phyloP scores from a whole-genome alignment of 306 rosid species.

The Cyclanthera cordifolia region DNA sequence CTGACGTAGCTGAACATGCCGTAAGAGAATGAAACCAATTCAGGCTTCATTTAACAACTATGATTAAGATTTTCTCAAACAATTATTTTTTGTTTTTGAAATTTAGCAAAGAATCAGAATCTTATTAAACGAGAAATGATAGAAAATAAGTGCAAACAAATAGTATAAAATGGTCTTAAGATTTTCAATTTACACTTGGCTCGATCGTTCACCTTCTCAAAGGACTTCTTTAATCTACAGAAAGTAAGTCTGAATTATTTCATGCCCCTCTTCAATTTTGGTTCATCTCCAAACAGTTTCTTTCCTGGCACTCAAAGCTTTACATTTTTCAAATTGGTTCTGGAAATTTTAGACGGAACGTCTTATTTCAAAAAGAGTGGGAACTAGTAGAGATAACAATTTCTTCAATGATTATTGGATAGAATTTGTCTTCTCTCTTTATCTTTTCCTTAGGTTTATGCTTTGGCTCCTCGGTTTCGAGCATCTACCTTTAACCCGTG shows the following conservation, averaged over 20 bases:
- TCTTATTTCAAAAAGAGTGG: background rate
- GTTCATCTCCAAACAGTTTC: background rate
- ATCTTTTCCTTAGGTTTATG: no score
- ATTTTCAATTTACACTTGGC: background rate
- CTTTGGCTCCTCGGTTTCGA: no score
- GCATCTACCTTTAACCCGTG: no score
- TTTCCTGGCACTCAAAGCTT: background rate
- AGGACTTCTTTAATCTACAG: background rate
- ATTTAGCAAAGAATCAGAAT: background rate
- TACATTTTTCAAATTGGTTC: background rate
- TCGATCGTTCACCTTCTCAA: background rate
- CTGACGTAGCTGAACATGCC: no score
- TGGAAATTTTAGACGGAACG: background rate
- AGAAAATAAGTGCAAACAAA: no score
- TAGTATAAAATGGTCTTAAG: background rate
- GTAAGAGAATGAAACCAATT: no score
- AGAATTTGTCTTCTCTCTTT: no score
- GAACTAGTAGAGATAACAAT: background rate
- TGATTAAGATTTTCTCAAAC: no score
- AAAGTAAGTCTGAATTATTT: background rate
- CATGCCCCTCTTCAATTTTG: background rate
- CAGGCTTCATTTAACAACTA: no score
- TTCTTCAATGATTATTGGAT: background rate
- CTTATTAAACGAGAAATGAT: no score
- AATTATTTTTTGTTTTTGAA: background rate